Evolutionary conservation across 768 basidiomycete genomes (phyloP).

Genomic region (Suillus bovinus): DNA sequence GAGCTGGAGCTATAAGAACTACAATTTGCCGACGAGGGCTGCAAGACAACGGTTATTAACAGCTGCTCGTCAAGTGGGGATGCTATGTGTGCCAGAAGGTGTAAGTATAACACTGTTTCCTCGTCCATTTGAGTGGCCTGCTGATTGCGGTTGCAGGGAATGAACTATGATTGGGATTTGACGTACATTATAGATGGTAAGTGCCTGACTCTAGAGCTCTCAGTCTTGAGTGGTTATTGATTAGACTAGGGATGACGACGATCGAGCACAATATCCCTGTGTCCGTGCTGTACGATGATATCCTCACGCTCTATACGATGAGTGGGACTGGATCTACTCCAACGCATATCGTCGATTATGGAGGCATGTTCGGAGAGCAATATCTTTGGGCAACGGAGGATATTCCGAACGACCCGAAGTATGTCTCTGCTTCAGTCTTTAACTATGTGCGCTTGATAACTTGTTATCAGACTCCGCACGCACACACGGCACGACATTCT

Average conservation of each 20-base stretch:
- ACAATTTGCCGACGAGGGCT: conserved; percentile 67
- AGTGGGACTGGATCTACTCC: conserved; percentile 76
- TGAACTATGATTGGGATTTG: conserved; percentile 79
- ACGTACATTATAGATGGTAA: conserved; percentile 78
- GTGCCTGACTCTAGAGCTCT: conserved; percentile 12
- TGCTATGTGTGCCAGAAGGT: conserved; percentile 76
- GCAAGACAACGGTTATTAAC: conserved; percentile 66
- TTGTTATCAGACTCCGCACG: conserved; percentile 50
- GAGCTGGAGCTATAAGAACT: conserved; percentile 78
- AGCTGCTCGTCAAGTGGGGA: conserved; percentile 59
- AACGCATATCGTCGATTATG: conserved; percentile 77
- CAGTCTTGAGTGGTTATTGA: conserved; percentile 3
- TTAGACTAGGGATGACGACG: conserved; percentile 66
- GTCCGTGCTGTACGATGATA: conserved; percentile 64
- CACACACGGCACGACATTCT: conserved; percentile 68
- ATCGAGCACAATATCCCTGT: conserved; percentile 72
- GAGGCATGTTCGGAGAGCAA: conserved; percentile 70
- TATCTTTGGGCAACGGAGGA: conserved; percentile 65
- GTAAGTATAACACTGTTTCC: conserved; percentile 27
- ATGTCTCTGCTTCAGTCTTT: conserved; percentile 14
- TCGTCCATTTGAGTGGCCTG: background rate
- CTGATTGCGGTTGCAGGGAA: conserved; percentile 42
- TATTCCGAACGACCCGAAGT: conserved; percentile 72
- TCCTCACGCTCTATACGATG: conserved; percentile 57
- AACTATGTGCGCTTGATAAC: background rate